These are phyloP conservation scores for Nakazawaea anatomiae DNA, from an alignment of 805 yeast genomes.

Conservation along the genomic window DNA sequence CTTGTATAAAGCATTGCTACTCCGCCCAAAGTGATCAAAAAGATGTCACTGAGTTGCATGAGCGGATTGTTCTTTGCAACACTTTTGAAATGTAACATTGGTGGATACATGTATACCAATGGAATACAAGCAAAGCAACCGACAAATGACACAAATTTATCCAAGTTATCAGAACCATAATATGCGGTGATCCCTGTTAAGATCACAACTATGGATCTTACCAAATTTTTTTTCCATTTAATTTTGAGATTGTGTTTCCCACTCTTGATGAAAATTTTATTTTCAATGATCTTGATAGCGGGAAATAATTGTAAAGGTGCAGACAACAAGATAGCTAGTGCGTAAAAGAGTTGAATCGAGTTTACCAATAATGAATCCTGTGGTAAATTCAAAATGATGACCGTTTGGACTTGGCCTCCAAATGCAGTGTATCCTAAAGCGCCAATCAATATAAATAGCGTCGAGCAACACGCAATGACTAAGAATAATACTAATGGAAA, in stretches of 20 bases:
- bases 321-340: slow-evolving; percentile 67
- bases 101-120: slow-evolving; percentile 81
- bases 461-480: slow-evolving; percentile 59
- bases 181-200: slow-evolving; percentile 54
- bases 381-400: slow-evolving; percentile 66
- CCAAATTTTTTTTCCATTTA: slow-evolving; percentile 63
- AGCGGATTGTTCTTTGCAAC: slow-evolving; percentile 31
- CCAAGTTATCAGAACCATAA: slow-evolving; percentile 63
- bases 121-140: slow-evolving; percentile 87
- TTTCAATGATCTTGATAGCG: slow-evolving; percentile 68
- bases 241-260: slow-evolving; percentile 49
- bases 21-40: slow-evolving; percentile 50
- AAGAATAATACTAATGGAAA: slow-evolving; percentile 59
- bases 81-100: slow-evolving; percentile 60
- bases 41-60: slow-evolving; percentile 39
- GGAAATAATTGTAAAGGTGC: slow-evolving; percentile 82
- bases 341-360: slow-evolving; percentile 63
- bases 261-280: slow-evolving; percentile 44
- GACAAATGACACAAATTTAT: slow-evolving; percentile 70
- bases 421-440: slow-evolving; percentile 65
- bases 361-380: slow-evolving; percentile 58
- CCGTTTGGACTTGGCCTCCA: slow-evolving; percentile 60
- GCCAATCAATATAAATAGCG: slow-evolving; percentile 59
- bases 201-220: slow-evolving; percentile 49
- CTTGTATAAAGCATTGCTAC: slow-evolving; percentile 65